Evolutionary conservation across 75 land plant species (phyloP), one percentile per base, ranked within the genome.

Genomic region (Selaginella tamariscina): DNA sequence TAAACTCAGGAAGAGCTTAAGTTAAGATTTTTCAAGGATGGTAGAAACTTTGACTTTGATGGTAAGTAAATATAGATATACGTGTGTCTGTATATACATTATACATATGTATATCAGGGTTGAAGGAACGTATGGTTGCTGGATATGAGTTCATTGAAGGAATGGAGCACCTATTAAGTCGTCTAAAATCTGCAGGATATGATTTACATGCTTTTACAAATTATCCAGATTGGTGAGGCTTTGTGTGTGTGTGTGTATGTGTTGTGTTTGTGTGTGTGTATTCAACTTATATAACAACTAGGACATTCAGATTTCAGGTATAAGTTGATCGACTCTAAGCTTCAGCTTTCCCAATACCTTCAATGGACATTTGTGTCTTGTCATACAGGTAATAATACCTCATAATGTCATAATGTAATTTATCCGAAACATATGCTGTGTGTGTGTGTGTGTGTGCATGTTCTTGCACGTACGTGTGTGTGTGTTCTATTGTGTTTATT

Each of bases 281-380:
- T n/a, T n/a, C n/a, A n/a, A n/a, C n/a, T n/a, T n/a, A n/a, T n/a
- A n/a, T n/a, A n/a, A n/a, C n/a, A n/a, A n/a, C n/a, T n/a, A n/a
- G n/a, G n/a, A n/a, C n/a, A n/a, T 20, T 56, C 31, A 1, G 1
- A 65, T 33, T 72, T 54, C 56, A 90, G 96, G 96, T 94, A 85
- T 68, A 49, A 60, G 60, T 67, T 94, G 82, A 87, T 94, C 55
- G 98, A 94, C 78, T 83, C 89, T 13, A 90, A 94, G 73, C 71
- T 94, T 32, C 79, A 82, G 63, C 79, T 94, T 39, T 90, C 98
- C 32, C 75, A 55, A 32, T 94, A 89, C 69, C 76, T 94, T 49
- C 77, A 84, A 68, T 94, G 98, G 98, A 94, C 98, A 73, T 94
- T 90, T 65, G 83, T 87, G 62, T 94, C 96, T 22, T 84, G 86